phyloP scores from a whole-genome alignment of 768 basidiomycete species.

The Boletus bicolor region DNA sequence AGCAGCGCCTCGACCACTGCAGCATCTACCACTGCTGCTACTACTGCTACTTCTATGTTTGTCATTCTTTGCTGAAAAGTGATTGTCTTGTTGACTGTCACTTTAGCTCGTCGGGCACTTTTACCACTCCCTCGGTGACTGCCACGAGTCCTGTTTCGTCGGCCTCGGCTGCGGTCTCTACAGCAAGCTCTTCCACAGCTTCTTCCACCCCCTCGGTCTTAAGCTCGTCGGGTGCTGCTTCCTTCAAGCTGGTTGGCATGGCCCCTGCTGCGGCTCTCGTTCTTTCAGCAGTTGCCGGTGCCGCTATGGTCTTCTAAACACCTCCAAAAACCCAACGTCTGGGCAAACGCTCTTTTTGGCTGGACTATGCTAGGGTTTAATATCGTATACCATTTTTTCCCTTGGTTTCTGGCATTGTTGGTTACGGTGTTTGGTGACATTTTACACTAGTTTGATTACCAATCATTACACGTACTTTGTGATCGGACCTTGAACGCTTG shows the following conservation, averaged over 20 bases:
- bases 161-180: not conserved
- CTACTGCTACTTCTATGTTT: conserved; percentile 10
- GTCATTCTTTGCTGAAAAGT: not conserved
- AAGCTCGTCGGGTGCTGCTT: conserved; percentile 25
- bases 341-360: not conserved
- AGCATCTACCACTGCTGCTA: conserved; percentile 12
- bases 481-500: conserved; percentile 24
- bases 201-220: conserved; percentile 23
- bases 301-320: conserved; percentile 43
- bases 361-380: not conserved
- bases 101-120: not conserved
- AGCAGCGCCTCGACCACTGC: conserved; percentile 4
- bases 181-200: conserved; percentile 10
- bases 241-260: conserved; percentile 32
- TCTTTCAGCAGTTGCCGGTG: conserved; percentile 49
- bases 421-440: conserved; percentile 8
- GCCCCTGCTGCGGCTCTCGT: conserved; percentile 36
- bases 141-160: conserved; percentile 10
- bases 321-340: not conserved
- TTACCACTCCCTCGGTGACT: conserved; percentile 5
- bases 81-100: not conserved
- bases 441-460: conserved; percentile 14
- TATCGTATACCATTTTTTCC: conserved; percentile 17
- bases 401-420: conserved; percentile 7
- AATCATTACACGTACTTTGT: conserved; percentile 10